Base-by-base conservation (phyloP, 345 rosid genomes). In the Nasturtium officinale region DNA sequence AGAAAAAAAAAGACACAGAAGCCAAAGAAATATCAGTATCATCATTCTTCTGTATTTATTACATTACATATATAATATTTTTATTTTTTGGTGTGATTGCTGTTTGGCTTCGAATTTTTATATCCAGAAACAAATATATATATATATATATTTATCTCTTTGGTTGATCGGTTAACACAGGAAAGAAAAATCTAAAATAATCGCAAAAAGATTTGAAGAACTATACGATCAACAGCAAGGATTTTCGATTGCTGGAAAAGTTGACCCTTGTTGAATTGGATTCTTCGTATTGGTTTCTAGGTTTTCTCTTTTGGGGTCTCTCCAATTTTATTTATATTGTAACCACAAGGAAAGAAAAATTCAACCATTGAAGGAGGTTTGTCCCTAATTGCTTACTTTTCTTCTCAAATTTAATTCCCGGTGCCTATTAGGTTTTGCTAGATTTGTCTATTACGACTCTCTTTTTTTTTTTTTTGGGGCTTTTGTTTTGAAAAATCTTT, bases 271-370 rank as follows among this genome's bases (percentile, higher is more conserved):
- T 60, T 29, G 9, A 57, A 59, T 62, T 35, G 25, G 65, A 33
- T 73, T 73, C 71, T 8, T 73, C 16, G 40, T 66, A 67, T 66
- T 50, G 18, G 61, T 67, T 65, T 70, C 57, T 69, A 61, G 80
- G 76, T 48, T 55, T 38, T 56, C 66, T 61, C 62, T 59, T 33
- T 48, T 40, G 9, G 68, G 16, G 43, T 38, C 55, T 42, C 28
- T 40, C 11, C 40, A 57, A 17, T 23, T 74, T 16, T 45, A 57
- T 74, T 16, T 45, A 57, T 65, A 30, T 51, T n/a, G 35, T 63
- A 57, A 65, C 58, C 16, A 33, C 20, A 21, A 32, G 47, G 48
- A 23, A 46, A 18, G 7, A 13, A 25, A 65, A 43, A 1, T 55
- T 55, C 60, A 26, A 6, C 46, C 18, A 18, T 59, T 38, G 47